These are phyloP conservation scores for Diaporthe sp. DNA, from an alignment of 2,329 filamentous ascomycete species.

Conservation along the genomic window DNA sequence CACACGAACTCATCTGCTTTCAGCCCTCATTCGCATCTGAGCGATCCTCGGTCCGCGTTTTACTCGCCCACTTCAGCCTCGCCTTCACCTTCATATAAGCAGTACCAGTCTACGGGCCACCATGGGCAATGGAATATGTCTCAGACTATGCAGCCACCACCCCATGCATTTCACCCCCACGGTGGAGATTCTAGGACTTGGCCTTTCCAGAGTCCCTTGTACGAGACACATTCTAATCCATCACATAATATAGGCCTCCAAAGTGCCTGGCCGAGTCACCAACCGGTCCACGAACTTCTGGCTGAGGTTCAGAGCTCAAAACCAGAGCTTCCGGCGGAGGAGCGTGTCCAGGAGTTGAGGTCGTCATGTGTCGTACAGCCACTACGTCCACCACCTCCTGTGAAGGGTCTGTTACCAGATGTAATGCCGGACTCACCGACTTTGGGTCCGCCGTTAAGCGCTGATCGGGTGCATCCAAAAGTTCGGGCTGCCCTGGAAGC, in stretches of 20 bases:
- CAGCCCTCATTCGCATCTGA: neutral
- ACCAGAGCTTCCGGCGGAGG: neutral
- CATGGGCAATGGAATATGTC: neutral
- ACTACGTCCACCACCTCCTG: neutral
- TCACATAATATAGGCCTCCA: neutral
- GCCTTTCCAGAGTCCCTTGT: neutral
- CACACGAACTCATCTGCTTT: neutral
- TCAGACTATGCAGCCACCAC: neutral
- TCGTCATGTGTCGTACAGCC: neutral
- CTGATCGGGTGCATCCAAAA: neutral
- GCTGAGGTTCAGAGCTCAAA: neutral
- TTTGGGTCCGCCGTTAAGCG: neutral
- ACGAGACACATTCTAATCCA: neutral
- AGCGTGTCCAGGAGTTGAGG: slow-evolving; percentile 1
- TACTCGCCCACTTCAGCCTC: neutral
- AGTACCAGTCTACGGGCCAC: neutral
- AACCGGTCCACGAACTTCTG: slow-evolving; percentile 15
- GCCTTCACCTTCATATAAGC: neutral
- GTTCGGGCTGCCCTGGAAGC: neutral
- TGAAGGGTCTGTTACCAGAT: neutral
- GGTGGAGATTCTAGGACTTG: neutral
- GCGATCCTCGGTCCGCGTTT: neutral
- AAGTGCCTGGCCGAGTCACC: neutral
- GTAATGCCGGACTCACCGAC: slow-evolving; percentile 3
- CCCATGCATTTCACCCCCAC: neutral